Base-by-base conservation (phyloP, 768 basidiomycete species). In the Tulasnella sp. region DNA sequence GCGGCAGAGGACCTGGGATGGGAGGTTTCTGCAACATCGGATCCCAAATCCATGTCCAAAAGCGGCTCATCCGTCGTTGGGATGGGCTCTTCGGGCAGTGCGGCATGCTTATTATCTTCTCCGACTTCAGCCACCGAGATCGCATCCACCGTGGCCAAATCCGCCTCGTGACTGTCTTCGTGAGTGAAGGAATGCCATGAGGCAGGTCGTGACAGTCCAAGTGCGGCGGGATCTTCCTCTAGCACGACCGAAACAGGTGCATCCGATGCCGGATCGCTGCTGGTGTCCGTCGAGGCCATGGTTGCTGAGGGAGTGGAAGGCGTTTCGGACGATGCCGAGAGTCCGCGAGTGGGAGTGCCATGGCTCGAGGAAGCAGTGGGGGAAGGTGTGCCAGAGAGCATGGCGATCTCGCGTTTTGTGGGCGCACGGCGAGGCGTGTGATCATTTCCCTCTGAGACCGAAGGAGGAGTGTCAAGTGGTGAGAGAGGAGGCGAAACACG, bases 321-420 rank as follows among this genome's bases (percentile, higher is more conserved):
- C 7, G 69, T 11, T 26, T 34, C 36, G 19, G 44, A 69, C 39
- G 67, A 69, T 11, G 29, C 16, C 41, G 39, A 66, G 39, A 41
- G 44, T 32, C 35, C 35, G 26, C 40, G 69, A 44, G 44, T 59
- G 5, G 52, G 52, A 59, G 52, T 59, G 52, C n/a, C n/a, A n/a
- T 59, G 22, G 26, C 52, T 12, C 5, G 52, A 32, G 52, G 19
- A n/a, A n/a, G n/a, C n/a, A n/a, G n/a, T 29, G 44, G 44, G 35
- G 4, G 41, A 40, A 26, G 41, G 26, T 29, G 47, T 44, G 47
- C 69, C 69, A 44, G 44, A 59, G 32, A 70, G 44, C 47, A 62
- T 70, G 69, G 69, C 69, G 17, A 70, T 70, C 44, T 47, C 40
- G 47, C 69, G 69, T 47, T 47, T 42, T 52, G 47, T 70, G 59